Evolutionary conservation across 352 stramenopile genomes (phyloP), one percentile per base, ranked within the genome.

Genomic region (Globisporangium nunn): DNA sequence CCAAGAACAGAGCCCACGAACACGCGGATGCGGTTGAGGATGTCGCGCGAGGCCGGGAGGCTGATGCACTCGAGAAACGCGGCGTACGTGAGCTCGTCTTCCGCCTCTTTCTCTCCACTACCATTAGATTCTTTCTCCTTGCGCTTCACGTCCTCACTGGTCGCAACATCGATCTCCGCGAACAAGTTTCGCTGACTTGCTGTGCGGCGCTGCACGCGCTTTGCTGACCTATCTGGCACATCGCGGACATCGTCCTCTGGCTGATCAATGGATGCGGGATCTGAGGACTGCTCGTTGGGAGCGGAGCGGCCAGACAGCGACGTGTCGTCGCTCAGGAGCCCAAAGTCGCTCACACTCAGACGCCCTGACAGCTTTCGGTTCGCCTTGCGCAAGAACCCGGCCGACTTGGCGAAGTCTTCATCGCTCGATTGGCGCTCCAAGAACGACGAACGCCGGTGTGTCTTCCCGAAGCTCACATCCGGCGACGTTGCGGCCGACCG

Each of bases 1-100:
- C 84, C 84, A 6, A 94, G 54, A 50, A 94, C 77, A 12, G 84
- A 94, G 2, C 72, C 78, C 3, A 94, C 62, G 56, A 94, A 94
- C 58, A 73, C 71, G 17, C 82, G 81, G 35, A 92, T 87, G 39
- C 74, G 75, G 59, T 88, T 74, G 17, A 89, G 50, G 50, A 94
- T 75, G 23, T 91, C 81, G 40, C 80, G 69, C 1, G 81, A 94
- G 6, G 74, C 78, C 10, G 81, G 84, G 2, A 87, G 59, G 39
- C 84, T 84, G 49, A 94, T 67, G 2, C 77, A 71, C 56, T 92
- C 77, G 3, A 94, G 66, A 50, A 94, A 94, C 56, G 83, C 77
- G 1, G 77, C 75, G 52, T 93, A 93, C 4, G 80, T 87, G 50
- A 93, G 66, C 17, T 84, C 76, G 11, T 76, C 64, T 30, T 63